Conservation (phyloP, 176 grass and related monocot species). For the Paspalum vaginatum region DNA sequence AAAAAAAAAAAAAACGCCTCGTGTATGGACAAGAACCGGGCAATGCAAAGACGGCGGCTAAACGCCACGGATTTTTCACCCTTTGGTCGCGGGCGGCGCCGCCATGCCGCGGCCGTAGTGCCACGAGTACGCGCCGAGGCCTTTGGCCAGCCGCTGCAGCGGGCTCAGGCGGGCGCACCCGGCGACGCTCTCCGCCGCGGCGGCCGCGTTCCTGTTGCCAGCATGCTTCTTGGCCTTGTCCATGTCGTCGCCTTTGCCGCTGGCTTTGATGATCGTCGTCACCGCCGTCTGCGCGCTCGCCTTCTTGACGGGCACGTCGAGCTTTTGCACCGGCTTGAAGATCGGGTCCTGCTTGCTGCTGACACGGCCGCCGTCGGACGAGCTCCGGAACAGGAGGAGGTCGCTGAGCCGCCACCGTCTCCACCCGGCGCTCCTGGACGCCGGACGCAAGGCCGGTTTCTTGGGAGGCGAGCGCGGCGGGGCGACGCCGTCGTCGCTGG, state of each 20-base stretch:
- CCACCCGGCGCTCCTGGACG: constrained; percentile 52
- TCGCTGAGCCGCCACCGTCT: constrained; percentile 76
- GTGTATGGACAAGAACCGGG: constrained; percentile 33
- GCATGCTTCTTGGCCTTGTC: constrained; percentile 44
- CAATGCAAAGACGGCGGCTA: constrained; percentile 20
- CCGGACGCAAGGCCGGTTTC: background rate
- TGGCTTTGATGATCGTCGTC: background rate
- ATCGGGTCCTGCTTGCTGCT: constrained; percentile 47
- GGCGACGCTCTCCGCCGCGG: constrained; percentile 48
- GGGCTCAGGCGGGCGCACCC: constrained; percentile 63
- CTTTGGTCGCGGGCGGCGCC: constrained; percentile 31
- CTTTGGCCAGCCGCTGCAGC: constrained; percentile 64
- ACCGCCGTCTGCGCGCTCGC: background rate
- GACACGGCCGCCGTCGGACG: constrained; percentile 54
- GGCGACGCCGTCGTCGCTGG: background rate
- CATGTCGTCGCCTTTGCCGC: constrained; percentile 6
- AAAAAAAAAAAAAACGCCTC: background rate
- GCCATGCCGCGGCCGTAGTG: constrained; percentile 53
- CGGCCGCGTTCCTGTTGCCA: constrained; percentile 37
- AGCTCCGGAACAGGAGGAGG: constrained; percentile 84
- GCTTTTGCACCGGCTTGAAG: constrained; percentile 37
- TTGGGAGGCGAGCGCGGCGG: constrained; percentile 9
- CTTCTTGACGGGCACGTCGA: constrained; percentile 40
- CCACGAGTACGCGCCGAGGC: constrained; percentile 54
- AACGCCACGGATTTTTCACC: constrained; percentile 25